These are phyloP conservation scores for Quercus bicolor DNA, from an alignment of 306 rosid species.

Conservation along the genomic window DNA sequence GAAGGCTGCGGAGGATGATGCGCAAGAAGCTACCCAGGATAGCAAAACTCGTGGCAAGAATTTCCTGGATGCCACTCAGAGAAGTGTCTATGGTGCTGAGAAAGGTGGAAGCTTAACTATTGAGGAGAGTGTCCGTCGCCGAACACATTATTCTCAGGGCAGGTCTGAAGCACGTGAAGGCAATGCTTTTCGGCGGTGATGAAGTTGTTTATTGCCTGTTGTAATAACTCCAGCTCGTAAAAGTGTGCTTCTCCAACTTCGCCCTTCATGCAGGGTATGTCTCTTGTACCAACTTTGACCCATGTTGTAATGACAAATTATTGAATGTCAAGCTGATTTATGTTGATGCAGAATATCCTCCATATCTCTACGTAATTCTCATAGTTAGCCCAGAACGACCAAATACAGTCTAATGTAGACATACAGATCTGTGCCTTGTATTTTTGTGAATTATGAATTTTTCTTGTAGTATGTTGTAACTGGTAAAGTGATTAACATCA, in stretches of 20 bases:
- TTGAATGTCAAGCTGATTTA: constrained; percentile 2
- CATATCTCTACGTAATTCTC: not conserved
- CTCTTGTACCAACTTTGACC: constrained; percentile 3
- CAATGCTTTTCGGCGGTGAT: constrained; percentile 75
- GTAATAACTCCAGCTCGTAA: not conserved
- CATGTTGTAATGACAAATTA: not conserved
- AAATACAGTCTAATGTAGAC: not conserved
- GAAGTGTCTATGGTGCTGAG: constrained; percentile 75
- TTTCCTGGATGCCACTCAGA: constrained; percentile 80
- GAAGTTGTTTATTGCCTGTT: constrained; percentile 4
- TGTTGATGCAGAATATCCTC: not conserved
- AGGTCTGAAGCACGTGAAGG: constrained; percentile 52
- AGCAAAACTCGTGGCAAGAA: constrained; percentile 44
- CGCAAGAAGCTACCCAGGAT: constrained; percentile 47
- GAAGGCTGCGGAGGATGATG: constrained; percentile 81
- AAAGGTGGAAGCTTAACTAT: constrained; percentile 87
- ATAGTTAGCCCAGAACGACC: not conserved
- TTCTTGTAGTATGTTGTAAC: too few relatives aligned
- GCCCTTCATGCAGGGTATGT: not conserved
- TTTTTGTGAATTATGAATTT: not conserved
- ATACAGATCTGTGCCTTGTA: not conserved
- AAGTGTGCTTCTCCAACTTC: not conserved
- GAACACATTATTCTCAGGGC: constrained; percentile 83
- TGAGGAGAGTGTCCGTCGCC: constrained; percentile 91
- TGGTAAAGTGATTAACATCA: too few relatives aligned